phyloP scores from a whole-genome alignment of 176 grass and related monocot species.

The Oryza glaberrima region DNA sequence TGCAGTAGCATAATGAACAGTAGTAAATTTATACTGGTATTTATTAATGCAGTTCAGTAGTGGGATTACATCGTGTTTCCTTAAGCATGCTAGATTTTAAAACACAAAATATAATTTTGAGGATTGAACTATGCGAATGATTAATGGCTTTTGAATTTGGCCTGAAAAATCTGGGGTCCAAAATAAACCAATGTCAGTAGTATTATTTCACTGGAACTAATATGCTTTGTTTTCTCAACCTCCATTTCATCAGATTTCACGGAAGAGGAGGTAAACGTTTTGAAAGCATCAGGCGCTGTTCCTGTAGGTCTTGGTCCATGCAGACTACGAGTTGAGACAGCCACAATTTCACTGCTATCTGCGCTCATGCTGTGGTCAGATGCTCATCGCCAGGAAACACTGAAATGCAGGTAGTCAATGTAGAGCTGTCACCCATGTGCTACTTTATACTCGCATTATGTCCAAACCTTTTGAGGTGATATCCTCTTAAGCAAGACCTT shows the following conservation, averaged over 20 bases:
- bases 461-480: not conserved
- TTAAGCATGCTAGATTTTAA: not conserved
- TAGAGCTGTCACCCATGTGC: conserved; percentile 2
- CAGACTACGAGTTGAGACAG: conserved; percentile 86
- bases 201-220: not conserved
- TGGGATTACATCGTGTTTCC: not conserved
- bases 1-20: not conserved
- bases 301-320: conserved; percentile 73
- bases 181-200: not conserved
- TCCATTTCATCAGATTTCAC: conserved; percentile 73
- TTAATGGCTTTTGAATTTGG: not conserved
- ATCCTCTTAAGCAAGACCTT: not conserved
- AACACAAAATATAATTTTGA: not conserved
- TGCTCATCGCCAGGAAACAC: conserved; percentile 36
- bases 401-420: conserved; percentile 25
- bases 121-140: not conserved
- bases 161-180: not conserved
- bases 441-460: not conserved
- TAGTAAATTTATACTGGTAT: not conserved
- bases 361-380: conserved; percentile 94
- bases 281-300: conserved; percentile 65
- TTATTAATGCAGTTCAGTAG: not conserved
- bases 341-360: conserved; percentile 72
- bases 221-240: not conserved
- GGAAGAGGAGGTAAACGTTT: conserved; percentile 66